Base-by-base conservation (phyloP, 208 protist genomes). In the Acanthamoeba castellanii region DNA sequence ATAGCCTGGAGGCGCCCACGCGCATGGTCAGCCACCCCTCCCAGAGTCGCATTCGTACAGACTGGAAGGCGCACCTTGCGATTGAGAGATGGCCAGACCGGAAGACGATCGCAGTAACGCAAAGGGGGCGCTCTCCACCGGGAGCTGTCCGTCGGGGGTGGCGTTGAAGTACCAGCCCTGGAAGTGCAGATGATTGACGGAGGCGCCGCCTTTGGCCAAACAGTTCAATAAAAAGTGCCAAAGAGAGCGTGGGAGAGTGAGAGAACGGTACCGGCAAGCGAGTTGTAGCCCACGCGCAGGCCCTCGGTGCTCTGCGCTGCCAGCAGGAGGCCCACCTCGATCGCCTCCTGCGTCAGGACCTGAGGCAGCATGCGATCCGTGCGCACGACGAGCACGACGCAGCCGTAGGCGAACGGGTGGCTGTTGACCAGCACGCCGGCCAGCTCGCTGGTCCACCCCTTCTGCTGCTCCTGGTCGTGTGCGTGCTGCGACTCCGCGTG, bases 121-220 rank as follows among this genome's bases (percentile, higher is more conserved):
- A 32, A 55, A 85, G 42, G 76, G 76, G 6, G 76, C 76, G 20
- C 18, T 57, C 27, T 85, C 76, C 22, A 85, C 76, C 14, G 76
- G 42, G 11, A 85, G 14, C 9, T 14, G 76, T 32, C 76, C 76
- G 22, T 85, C 47, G 47, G 76, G 76, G 0, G 76, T 85, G 22
- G 76, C 57, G 57, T 64, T 91, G 59, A 70, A 47, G 84, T 91
- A 91, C 84, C 84, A 91, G 11, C 84, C 57, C 57, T 91, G 84
- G 59, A 91, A 91, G 84, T 91, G 84, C 47, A 91, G 84, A 42
- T 91, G 84, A 27, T 91, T 91, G 42, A 91, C 84, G 3, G 84
- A 91, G 8, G 84, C 84, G 8, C 84, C 84, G 45, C 84, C 82
- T 89, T 9, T 27, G 22, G 8, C 6, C 64, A 22, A 22, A 70